Conservation (phyloP, 2,329 filamentous ascomycete species). For the Monilinia aucupariae region DNA sequence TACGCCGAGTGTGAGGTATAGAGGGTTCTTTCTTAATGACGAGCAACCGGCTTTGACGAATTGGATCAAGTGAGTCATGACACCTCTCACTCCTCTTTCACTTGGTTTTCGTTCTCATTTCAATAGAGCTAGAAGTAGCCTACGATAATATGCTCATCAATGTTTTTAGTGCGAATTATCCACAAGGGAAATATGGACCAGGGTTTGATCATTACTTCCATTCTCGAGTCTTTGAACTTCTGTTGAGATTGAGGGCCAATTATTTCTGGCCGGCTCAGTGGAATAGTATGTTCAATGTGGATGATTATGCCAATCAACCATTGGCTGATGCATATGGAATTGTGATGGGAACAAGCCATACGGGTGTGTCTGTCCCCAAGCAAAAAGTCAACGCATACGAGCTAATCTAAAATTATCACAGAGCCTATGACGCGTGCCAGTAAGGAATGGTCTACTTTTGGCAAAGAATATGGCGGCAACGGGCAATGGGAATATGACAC, state of each 20-base stretch:
- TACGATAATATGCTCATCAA: neutral
- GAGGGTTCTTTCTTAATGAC: slow-evolving; percentile 56
- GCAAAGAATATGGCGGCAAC: slow-evolving; percentile 35
- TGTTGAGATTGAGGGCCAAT: slow-evolving; percentile 65
- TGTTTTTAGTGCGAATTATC: slow-evolving; percentile 41
- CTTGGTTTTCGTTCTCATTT: neutral
- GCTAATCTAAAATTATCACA: slow-evolving; percentile 28
- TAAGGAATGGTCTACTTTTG: slow-evolving; percentile 48
- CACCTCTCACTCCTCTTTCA: neutral
- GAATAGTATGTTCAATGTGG: slow-evolving; percentile 66
- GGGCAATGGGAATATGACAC: slow-evolving; percentile 65
- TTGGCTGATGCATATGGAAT: slow-evolving; percentile 69
- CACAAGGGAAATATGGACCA: slow-evolving; percentile 35
- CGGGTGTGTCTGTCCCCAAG: slow-evolving; percentile 20
- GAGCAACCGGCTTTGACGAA: slow-evolving; percentile 57
- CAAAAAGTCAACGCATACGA: neutral
- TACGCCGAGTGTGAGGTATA: slow-evolving; percentile 50
- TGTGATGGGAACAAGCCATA: slow-evolving; percentile 68
- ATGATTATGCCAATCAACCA: slow-evolving; percentile 62
- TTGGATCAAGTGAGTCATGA: slow-evolving; percentile 46
- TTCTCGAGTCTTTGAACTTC: slow-evolving; percentile 62
- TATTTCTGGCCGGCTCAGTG: slow-evolving; percentile 71
- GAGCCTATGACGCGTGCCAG: slow-evolving; percentile 64
- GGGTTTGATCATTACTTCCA: slow-evolving; percentile 61
- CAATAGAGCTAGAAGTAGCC: neutral